Base-by-base conservation (phyloP, 805 yeast genomes). In the Kluyveromyces nonfermentans region DNA sequence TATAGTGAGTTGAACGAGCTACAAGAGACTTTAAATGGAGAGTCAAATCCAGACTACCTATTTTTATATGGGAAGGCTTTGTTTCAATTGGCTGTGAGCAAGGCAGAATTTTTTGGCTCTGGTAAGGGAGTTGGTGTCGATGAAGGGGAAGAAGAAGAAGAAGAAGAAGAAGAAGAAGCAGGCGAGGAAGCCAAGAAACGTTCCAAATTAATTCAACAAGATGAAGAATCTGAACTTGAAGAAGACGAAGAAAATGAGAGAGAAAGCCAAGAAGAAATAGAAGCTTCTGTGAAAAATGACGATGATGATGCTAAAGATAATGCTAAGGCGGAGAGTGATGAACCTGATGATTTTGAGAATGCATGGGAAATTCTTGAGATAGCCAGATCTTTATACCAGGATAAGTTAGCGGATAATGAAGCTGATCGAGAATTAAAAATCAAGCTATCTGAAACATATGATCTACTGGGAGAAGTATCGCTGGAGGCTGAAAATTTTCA, bases 291-390 rank as follows among this genome's bases (percentile, higher is more conserved):
- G 15, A 54, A 49, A 33, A 61, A 56, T 41, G 61, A 50, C 36
- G 59, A 49, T 15, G 36, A 44, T 16, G 43, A 34, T 10, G 52
- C 37, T 5, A 58, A 49, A n/a, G 49, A 53, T 17, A 54, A 50
- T 32, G 60, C 56, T 42, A 60, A 57, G 37, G 58, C 49, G 8
- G 51, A 43, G 3, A 49, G 47, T 16, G 48, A 44, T 5, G 32
- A 28, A 14, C 33, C 35, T 4, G 46, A 43, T n/a, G 49, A 41
- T 54, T 85, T 90, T 55, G 94, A 84, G 58, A 76, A 81, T 15
- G 95, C 96, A 0, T 85, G 96, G 93, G 93, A 85, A 42, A 74
- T 85, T 7, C 66, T 88, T 16, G 96, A 89, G 57, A 68, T 85
- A 33, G 75, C 96, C 2, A 73, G 96, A 49, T 71, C 82, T 2